Base-by-base conservation (phyloP, 805 yeast species). In the Wickerhamiella azyma region DNA sequence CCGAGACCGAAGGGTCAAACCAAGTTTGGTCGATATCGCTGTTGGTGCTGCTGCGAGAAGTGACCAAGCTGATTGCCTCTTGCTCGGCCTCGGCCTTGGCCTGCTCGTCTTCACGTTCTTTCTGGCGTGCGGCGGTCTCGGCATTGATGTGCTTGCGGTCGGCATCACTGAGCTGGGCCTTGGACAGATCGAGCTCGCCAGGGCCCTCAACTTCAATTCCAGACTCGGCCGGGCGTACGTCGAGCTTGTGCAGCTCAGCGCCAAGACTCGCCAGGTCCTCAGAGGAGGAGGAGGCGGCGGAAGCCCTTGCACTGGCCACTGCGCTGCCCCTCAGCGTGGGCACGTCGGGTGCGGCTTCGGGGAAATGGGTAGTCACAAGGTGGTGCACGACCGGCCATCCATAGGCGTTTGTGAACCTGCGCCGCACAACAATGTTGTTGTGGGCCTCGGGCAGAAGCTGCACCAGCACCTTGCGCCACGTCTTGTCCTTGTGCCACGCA, bases 311-410 rank as follows among this genome's bases (percentile, higher is more conserved):
- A n/a, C n/a, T n/a, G n/a, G n/a, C n/a, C n/a, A n/a, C n/a, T n/a
- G n/a, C n/a, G n/a, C n/a, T n/a, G 5, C 14, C 16, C n/a, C 33
- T 30, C 9, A 30, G n/a, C 14, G 8, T 5, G 5, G 33, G 33
- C 11, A 30, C n/a, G 2, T 30, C 33, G 14, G 33, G 33, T 3
- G 33, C 33, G 16, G 39, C 11, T 29, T 39, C 42, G 19, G 28
- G 38, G 60, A 82, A 82, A 63, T 81, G 88, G 46, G 75, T 72
- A 13, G 73, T 67, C 1, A 81, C 83, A 53, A 88, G 56, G 61
- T 89, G 95, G 38, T 79, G 81, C n/a, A 89, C 70, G 0, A 85
- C 94, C 1, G 83, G 85, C 92, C 96, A 85, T 1, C 98, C 98
- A 63, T 81, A 88, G 0, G 96, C 92, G 63, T 89, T 89, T 5